These are phyloP conservation scores for Triticum monococcum DNA, from an alignment of 176 grass and related monocot species.

Conservation along the genomic window DNA sequence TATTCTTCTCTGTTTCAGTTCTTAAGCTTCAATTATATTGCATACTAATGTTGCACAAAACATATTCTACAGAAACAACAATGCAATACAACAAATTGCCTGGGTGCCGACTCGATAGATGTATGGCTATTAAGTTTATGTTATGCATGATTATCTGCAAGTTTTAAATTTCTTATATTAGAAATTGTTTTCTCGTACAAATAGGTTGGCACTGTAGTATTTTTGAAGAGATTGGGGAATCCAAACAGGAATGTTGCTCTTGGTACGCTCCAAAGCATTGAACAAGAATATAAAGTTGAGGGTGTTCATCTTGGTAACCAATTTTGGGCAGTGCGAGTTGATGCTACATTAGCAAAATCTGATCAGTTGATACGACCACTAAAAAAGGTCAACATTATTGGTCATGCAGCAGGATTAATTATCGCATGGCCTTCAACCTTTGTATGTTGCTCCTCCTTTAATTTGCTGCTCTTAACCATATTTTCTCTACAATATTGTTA, in stretches of 20 bases:
- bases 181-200: no score
- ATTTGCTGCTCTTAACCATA: background rate
- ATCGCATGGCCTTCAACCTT: background rate
- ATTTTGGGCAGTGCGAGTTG: background rate
- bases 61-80: no score
- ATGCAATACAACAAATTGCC: no score
- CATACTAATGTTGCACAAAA: no score
- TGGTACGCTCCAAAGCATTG: background rate
- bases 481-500: background rate
- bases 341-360: background rate
- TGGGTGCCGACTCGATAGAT: no score
- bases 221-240: background rate
- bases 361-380: background rate
- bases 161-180: no score
- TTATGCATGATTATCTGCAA: no score
- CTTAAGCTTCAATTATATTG: no score
- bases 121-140: no score
- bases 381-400: background rate
- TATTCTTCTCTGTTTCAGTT: no score
- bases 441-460: background rate
- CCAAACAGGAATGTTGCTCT: background rate
- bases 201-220: background rate
- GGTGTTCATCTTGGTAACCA: background rate
- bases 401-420: background rate
- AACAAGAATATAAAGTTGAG: background rate